These are phyloP conservation scores for Microcos paniculata DNA, from an alignment of 345 rosid genomes.

Conservation along the genomic window DNA sequence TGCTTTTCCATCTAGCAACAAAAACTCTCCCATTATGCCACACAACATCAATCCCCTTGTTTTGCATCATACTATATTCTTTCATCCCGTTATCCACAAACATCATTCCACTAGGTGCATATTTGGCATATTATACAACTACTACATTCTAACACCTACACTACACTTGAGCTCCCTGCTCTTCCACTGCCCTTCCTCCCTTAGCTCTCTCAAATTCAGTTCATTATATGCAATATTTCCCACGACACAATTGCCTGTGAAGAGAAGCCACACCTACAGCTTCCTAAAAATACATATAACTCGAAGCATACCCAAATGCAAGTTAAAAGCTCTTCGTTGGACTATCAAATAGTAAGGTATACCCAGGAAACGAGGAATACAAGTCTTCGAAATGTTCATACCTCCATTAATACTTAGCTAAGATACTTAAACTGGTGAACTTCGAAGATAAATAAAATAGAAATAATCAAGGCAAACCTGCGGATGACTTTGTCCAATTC, in stretches of 20 bases:
- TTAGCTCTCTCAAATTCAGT: neutral
- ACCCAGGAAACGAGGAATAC: neutral
- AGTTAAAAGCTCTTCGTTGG: too few species aligned
- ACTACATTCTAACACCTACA: neutral
- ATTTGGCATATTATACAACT: neutral
- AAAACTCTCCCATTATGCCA: neutral
- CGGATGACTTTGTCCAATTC: constrained; percentile 95
- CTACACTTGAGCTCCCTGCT: neutral
- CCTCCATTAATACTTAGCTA: neutral
- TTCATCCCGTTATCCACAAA: neutral
- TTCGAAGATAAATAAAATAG: neutral
- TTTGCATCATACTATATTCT: neutral
- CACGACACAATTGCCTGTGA: too few species aligned
- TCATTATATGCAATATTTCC: neutral
- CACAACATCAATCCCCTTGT: neutral
- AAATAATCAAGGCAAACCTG: constrained; percentile 59
- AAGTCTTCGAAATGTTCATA: neutral
- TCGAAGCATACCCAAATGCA: too few species aligned
- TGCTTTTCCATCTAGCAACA: neutral
- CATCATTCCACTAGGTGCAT: neutral
- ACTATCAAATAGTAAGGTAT: neutral
- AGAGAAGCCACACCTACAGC: too few species aligned
- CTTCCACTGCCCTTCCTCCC: neutral
- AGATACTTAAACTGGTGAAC: neutral
- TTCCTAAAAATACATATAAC: too few species aligned